Percentiles rank a stretch among this genome's conserved stretches.
Evolutionary conservation across 257 asterid species (phyloP).

Genomic region (Forsythia viridissima): DNA sequence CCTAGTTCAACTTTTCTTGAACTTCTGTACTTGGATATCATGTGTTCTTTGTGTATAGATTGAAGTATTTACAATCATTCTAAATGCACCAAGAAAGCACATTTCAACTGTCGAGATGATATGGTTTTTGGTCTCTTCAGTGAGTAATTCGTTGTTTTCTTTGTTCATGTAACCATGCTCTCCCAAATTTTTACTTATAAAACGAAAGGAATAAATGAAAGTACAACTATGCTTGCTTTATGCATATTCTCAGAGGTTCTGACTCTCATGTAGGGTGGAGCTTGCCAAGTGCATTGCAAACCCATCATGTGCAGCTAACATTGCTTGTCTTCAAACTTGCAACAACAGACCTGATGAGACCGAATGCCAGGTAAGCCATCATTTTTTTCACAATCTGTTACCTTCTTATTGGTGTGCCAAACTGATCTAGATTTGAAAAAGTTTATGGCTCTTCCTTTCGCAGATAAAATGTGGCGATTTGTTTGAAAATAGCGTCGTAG

Average conservation of each 20-base stretch:
- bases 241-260: background rate
- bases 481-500: constrained; percentile 85
- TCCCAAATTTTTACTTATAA: background rate
- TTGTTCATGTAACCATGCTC: background rate
- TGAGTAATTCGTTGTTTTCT: background rate
- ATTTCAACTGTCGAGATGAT: too few relatives aligned
- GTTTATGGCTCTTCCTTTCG: constrained; percentile 18
- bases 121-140: background rate
- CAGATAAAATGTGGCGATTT: constrained; percentile 98
- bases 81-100: background rate
- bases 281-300: constrained; percentile 86
- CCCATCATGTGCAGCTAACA: constrained; percentile 93
- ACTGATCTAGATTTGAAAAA: constrained; percentile 3
- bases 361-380: constrained; percentile 80
- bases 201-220: background rate
- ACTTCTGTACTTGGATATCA: background rate
- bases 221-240: background rate
- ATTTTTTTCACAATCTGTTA: background rate
- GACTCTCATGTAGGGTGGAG: constrained; percentile 62
- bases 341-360: constrained; percentile 95
- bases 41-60: background rate
- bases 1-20: background rate
- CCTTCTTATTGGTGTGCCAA: background rate
- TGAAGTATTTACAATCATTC: background rate
- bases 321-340: constrained; percentile 95